Conservation (phyloP, 169 alveolate species). For the Cryptosporidium parvum region DNA sequence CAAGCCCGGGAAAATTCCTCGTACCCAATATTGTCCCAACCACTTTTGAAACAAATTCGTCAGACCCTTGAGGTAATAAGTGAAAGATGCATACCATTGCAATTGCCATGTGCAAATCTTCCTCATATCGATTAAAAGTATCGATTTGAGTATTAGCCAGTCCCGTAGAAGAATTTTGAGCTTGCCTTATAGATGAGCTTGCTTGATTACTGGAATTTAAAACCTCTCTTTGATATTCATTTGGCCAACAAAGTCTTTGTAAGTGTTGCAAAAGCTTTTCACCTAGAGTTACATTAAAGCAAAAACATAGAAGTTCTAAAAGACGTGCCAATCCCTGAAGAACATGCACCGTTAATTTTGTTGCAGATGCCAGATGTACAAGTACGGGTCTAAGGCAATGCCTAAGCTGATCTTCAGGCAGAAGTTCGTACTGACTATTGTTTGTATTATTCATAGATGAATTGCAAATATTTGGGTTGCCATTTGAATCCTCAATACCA, state of each 20-base stretch:
- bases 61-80: conserved; percentile 74
- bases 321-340: conserved; percentile 72
- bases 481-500: background rate
- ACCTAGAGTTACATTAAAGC: conserved; percentile 72
- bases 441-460: background rate
- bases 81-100: conserved; percentile 75
- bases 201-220: conserved; percentile 8
- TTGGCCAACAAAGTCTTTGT: conserved; percentile 73
- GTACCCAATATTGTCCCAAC: conserved; percentile 69
- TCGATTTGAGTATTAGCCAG: background rate
- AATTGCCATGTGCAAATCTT: conserved; percentile 70
- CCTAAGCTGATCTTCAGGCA: conserved; percentile 73
- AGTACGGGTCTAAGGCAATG: conserved; percentile 72
- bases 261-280: conserved; percentile 70
- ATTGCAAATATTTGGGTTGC: background rate
- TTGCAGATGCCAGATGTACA: conserved; percentile 70
- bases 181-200: background rate
- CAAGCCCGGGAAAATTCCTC: conserved; percentile 60
- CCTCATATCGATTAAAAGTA: conserved; percentile 36
- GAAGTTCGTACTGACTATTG: conserved; percentile 41
- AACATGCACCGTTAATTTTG: conserved; percentile 61
- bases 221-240: conserved; percentile 49
- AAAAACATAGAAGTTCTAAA: conserved; percentile 54
- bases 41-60: conserved; percentile 70
- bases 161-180: conserved; percentile 32